Base-by-base conservation (phyloP, 345 rosid species). In the Citrus sp. region DNA sequence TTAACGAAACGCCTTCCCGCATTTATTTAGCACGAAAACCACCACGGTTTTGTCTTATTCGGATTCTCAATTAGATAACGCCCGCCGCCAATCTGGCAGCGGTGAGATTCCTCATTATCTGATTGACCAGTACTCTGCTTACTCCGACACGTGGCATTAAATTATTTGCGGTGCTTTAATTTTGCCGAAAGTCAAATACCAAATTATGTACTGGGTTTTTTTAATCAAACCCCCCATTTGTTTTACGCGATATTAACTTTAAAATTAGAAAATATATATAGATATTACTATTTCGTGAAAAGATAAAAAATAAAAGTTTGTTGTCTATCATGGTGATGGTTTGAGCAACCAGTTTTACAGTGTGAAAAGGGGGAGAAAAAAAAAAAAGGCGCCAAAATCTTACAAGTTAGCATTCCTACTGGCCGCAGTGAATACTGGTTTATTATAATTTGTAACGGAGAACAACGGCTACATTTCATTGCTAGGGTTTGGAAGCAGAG, bases 401-500 rank as follows among this genome's bases (percentile, higher is more conserved):
- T 10, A 19, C 49, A 32, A 72, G 24, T 32, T 37, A 9, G 9
- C 61, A 28, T 21, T 54, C 21, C 12, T 19, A 35, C 51, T 1
- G 58, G 58, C 58, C 21, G 6, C 14, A 0, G 58, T 14, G 67
- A 64, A 30, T 64, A 2, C 19, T 16, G 40, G 2, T 32, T 18
- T 30, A 16, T 30, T 64, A 63, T 66, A 66, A 66, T 35, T 66
- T 66, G 49, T 9, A 4, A 22, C 46, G 22, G 70, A 66, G n/a
- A 34, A 10, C 21, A 18, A 37, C 69, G 10, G 69, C 24, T 19
- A 18, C 69, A 13, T 63, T 63, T 63, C 67, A 19, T 65, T 37
- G 70, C n/a, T 75, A 75, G 78, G 62, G 78, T 65, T 65, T 73
- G 22, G 32, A 32, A 35, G 75, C 65, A 73, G 63, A 80, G 37